Percentiles rank a stretch among this genome's conserved stretches.
These are phyloP conservation scores for Thymus mandschuricus DNA, from an alignment of 257 asterid genomes.

Conservation along the genomic window DNA sequence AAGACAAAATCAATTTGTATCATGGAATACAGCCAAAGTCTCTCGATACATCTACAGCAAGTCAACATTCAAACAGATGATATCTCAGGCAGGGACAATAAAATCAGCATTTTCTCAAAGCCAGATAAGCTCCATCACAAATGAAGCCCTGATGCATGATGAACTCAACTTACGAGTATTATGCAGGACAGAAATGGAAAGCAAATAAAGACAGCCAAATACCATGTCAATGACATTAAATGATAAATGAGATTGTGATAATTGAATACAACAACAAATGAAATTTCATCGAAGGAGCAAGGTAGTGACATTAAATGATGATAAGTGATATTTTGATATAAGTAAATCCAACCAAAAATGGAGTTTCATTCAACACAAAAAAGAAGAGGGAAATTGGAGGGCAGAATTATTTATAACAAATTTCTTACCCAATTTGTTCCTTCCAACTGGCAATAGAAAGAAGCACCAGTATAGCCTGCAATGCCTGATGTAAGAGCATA, in stretches of 20 bases:
- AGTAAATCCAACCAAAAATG: not conserved
- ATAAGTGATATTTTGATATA: not conserved
- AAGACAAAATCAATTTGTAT: too few species aligned
- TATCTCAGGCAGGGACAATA: too few species aligned
- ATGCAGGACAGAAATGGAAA: not conserved
- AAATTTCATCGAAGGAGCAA: too few species aligned
- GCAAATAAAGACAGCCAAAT: not conserved
- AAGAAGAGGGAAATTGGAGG: conserved; percentile 4
- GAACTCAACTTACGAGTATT: not conserved
- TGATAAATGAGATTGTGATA: too few species aligned
- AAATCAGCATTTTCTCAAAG: too few species aligned
- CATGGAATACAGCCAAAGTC: too few species aligned
- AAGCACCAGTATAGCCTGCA: conserved; percentile 66
- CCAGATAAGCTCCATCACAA: not conserved
- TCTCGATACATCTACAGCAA: too few species aligned
- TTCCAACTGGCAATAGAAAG: conserved; percentile 73
- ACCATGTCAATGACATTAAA: not conserved
- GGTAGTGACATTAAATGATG: not conserved
- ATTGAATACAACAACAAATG: too few species aligned
- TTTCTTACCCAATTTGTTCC: conserved; percentile 73
- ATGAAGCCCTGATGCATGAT: not conserved
- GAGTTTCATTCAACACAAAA: not conserved
- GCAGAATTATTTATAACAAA: not conserved
- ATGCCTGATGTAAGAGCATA: conserved; percentile 74
- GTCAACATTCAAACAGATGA: too few species aligned